Evolutionary conservation across 2,329 filamentous ascomycete species (phyloP).

Genomic region (Emmonsiellopsis sp.): DNA sequence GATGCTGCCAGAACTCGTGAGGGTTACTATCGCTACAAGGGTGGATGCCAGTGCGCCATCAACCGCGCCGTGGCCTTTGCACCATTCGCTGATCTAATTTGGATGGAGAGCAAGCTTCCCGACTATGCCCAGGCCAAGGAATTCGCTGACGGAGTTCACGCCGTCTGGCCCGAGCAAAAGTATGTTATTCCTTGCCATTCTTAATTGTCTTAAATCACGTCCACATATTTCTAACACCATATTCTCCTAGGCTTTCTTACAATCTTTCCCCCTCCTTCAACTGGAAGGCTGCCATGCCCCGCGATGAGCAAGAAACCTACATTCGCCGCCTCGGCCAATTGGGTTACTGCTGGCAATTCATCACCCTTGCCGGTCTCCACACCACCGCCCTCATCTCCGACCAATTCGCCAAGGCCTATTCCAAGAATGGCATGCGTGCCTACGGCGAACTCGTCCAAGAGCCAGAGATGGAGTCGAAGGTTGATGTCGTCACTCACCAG

Average conservation of each 20-base stretch:
- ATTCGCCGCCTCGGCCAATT: conserved; percentile 77
- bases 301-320: conserved; percentile 91
- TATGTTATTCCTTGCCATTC: conserved; percentile 37
- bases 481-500: conserved; percentile 97
- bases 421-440: conserved; percentile 79
- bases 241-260: conserved; percentile 67
- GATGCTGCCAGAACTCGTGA: conserved; percentile 85
- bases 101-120: conserved; percentile 98
- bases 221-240: conserved; percentile 11
- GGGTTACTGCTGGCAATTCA: conserved; percentile 99
- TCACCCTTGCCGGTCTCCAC: conserved; percentile 91
- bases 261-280: conserved; percentile 99
- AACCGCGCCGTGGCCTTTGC: conserved; percentile 87
- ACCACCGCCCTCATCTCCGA: conserved; percentile 88
- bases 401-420: conserved; percentile 75
- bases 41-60: conserved; percentile 82
- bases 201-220: not conserved
- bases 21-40: conserved; percentile 88
- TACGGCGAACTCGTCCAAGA: conserved; percentile 97
- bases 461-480: conserved; percentile 81
- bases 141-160: conserved; percentile 88
- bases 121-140: conserved; percentile 86
- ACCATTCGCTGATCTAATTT: conserved; percentile 90
- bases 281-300: conserved; percentile 95
- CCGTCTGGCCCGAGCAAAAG: conserved; percentile 94